Evolutionary conservation across 2,329 filamentous ascomycete genomes (phyloP), one percentile per base, ranked within the genome.

Genomic region (Pseudogymnoascus sp.): DNA sequence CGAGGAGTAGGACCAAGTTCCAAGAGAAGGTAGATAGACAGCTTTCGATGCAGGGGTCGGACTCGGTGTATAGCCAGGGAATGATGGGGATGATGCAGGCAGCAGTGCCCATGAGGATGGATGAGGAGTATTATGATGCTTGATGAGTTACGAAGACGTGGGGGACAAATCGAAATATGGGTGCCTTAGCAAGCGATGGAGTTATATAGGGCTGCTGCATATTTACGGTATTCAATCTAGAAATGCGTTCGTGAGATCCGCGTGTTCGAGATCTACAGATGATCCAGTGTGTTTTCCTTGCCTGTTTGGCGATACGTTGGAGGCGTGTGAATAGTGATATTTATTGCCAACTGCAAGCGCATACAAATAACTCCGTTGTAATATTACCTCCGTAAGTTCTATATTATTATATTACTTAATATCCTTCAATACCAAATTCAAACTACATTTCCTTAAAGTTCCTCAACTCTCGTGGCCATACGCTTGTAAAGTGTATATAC

Each of bases 1-100:
- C 53, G 23, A 63, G 69, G 72, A 56, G 12, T 18, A 56, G 47
- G 47, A 56, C 47, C 28, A 56, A 56, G 47, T 56, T 56, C 47
- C 47, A 56, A 14, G 47, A 56, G 47, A 56, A 56, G 47, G 47
- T 56, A 56, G 47, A 56, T 56, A 56, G 47, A 16, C 47, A 56
- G 28, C 16, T 56, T 56, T 18, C 28, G 10, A 33, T 56, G 47
- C 47, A 56, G 18, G 25, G 25, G 18, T 33, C 47, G 4, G 47
- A 56, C 47, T 33, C 25, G 12, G 47, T 10, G 25, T 56, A 56
- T 56, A 18, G 47, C 47, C 47, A 56, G 47, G 25, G 25, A 12
- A 33, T 56, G 47, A 31, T 56, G 25, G 47, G 25, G 47, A 31
- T 33, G 47, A 31, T 56, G 47, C 47, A 56, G 25, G 47, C 31